Percentiles rank a stretch among this genome's conserved stretches.
Evolutionary conservation across 208 protist species (phyloP).

Genomic region (Trichomonas vaginalis): DNA sequence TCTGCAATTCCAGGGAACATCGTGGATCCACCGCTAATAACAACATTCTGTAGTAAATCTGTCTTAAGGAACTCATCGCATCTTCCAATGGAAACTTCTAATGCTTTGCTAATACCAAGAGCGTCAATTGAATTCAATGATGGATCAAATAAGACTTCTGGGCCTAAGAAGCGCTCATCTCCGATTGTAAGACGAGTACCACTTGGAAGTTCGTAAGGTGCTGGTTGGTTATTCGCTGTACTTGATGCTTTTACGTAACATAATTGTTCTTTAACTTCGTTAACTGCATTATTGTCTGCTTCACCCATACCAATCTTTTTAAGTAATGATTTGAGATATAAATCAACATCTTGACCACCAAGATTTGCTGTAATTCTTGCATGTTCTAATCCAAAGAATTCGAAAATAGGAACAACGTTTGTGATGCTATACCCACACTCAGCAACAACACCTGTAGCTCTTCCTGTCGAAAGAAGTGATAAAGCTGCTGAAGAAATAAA

Average conservation of each 20-base stretch:
- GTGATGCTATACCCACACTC: slow-evolving; percentile 7
- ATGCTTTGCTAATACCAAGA: not conserved
- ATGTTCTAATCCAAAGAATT: not conserved
- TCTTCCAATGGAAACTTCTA: slow-evolving; percentile 39
- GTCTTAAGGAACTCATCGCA: slow-evolving; percentile 51
- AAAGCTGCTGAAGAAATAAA: not conserved
- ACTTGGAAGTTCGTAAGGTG: not conserved
- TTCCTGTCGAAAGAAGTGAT: not conserved
- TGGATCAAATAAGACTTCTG: slow-evolving; percentile 15
- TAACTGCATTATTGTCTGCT: not conserved
- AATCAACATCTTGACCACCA: not conserved
- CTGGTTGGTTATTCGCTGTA: not conserved
- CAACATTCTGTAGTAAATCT: slow-evolving; percentile 46
- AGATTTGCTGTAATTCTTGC: not conserved
- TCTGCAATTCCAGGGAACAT: slow-evolving; percentile 74
- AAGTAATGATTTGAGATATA: not conserved
- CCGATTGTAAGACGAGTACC: not conserved
- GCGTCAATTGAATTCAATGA: not conserved
- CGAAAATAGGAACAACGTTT: not conserved
- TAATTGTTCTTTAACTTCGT: slow-evolving; percentile 17
- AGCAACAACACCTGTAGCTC: not conserved
- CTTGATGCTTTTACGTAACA: not conserved
- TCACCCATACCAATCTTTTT: slow-evolving; percentile 12
- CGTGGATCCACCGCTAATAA: slow-evolving; percentile 44
- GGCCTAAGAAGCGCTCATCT: not conserved